Percentiles rank a stretch among this genome's conserved stretches.
These are phyloP conservation scores for Fonsecaea monophora DNA, from an alignment of 2,329 filamentous ascomycete species.

Conservation along the genomic window DNA sequence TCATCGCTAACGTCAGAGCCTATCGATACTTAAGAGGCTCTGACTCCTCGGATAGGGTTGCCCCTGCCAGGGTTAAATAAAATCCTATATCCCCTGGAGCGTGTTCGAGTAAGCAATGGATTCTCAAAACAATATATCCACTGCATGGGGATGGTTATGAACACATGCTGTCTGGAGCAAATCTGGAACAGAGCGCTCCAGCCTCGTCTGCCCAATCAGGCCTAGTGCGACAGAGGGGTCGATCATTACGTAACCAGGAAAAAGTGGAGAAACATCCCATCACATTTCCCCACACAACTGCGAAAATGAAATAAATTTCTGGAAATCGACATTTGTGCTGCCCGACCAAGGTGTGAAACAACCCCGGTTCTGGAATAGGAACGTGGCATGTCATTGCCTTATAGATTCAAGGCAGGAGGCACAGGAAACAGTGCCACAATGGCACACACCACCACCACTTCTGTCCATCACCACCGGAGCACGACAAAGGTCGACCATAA, in stretches of 20 bases:
- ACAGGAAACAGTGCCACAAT: constrained; percentile 68
- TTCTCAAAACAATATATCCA: too few relatives aligned
- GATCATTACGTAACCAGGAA: not conserved
- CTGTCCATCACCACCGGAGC: constrained; percentile 82
- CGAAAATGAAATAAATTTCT: constrained; percentile 12
- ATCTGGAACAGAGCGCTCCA: not conserved
- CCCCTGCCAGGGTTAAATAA: too few relatives aligned
- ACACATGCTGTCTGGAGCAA: not conserved
- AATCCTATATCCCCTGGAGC: too few relatives aligned
- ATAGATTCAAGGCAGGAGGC: constrained; percentile 84
- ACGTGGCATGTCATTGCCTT: constrained; percentile 67
- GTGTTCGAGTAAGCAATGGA: too few relatives aligned
- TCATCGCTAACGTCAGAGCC: too few relatives aligned
- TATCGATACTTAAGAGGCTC: too few relatives aligned
- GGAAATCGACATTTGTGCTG: not conserved
- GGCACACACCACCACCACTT: constrained; percentile 70
- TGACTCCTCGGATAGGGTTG: too few relatives aligned
- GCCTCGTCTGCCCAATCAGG: not conserved
- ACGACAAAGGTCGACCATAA: constrained; percentile 91
- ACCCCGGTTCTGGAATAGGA: not conserved
- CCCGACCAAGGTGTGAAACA: too few relatives aligned
- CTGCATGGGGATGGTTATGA: not conserved
- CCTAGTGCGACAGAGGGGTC: not conserved
- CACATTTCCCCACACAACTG: constrained; percentile 1
- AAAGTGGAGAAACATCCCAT: not conserved